Conservation (phyloP, 331 rosid genomes). For the Saraca asoca region DNA sequence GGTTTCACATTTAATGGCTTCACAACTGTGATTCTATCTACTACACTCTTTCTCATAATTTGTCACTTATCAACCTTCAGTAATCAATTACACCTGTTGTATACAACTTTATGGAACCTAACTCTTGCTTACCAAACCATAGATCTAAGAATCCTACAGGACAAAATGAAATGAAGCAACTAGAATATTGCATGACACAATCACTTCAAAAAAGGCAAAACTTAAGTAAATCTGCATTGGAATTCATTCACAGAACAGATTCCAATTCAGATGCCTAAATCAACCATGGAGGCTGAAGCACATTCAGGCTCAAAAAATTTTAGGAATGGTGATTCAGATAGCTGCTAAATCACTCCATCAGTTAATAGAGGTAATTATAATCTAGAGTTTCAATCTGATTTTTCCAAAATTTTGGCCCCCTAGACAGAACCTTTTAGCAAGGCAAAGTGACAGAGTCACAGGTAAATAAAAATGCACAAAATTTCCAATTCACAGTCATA, state of each 20-base stretch:
- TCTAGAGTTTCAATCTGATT: neutral
- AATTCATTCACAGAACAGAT: neutral
- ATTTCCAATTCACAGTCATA: neutral
- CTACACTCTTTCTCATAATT: neutral
- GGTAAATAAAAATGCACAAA: neutral
- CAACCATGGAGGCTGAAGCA: neutral
- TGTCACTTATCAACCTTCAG: neutral
- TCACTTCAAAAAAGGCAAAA: neutral
- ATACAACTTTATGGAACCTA: neutral
- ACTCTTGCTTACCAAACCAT: too few species aligned
- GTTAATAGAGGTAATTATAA: neutral
- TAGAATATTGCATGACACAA: conserved; percentile 6
- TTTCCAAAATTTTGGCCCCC: neutral
- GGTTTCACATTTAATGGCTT: neutral
- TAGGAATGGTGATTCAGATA: neutral
- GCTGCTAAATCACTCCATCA: neutral
- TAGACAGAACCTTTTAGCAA: neutral
- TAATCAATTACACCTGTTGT: neutral
- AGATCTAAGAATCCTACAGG: neutral
- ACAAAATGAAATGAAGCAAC: neutral
- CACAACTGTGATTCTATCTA: neutral
- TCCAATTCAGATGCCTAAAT: neutral
- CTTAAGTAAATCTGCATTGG: neutral
- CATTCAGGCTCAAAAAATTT: neutral
- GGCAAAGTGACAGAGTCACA: neutral